A percentile compares a stretch with the other conserved stretches of the same genome.
Evolutionary conservation across 1,139 yeast species (phyloP).

Genomic region (Saccharomyces hybrid): DNA sequence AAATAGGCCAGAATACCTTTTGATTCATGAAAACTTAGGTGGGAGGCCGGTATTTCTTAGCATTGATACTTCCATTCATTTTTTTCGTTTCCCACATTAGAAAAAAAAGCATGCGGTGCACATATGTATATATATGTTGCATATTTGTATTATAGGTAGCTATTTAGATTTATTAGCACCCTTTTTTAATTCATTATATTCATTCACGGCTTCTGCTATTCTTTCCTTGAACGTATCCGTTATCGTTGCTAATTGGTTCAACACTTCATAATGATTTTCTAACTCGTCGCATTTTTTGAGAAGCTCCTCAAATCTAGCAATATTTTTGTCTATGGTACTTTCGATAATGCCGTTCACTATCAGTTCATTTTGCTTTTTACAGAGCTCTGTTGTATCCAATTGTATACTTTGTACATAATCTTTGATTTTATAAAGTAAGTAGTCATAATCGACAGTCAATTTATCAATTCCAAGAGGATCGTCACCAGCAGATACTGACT

Average conservation of each 20-base stretch:
- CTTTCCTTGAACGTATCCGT: slow-evolving; percentile 27
- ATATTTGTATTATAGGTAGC: slow-evolving; percentile 1
- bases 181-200: slow-evolving; percentile 12
- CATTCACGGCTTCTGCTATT: slow-evolving; percentile 14
- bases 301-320: slow-evolving; percentile 39
- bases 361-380: slow-evolving; percentile 28
- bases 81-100: not conserved
- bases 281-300: slow-evolving; percentile 46
- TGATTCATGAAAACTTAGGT: not conserved
- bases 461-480: slow-evolving; percentile 60
- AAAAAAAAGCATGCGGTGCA: not conserved
- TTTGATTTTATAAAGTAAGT: slow-evolving; percentile 51
- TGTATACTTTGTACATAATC: slow-evolving; percentile 42
- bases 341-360: slow-evolving; percentile 34
- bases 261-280: slow-evolving; percentile 56
- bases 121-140: not conserved
- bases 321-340: slow-evolving; percentile 38
- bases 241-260: slow-evolving; percentile 48
- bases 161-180: not conserved
- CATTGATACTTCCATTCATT: not conserved
- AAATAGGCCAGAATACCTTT: not conserved
- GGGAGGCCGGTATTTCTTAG: not conserved
- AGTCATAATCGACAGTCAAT: slow-evolving; percentile 55
- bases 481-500: slow-evolving; percentile 27
- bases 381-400: slow-evolving; percentile 33